These are phyloP conservation scores for Aspergillus funiculosus DNA, from an alignment of 495 filamentous ascomycete genomes.

Conservation along the genomic window DNA sequence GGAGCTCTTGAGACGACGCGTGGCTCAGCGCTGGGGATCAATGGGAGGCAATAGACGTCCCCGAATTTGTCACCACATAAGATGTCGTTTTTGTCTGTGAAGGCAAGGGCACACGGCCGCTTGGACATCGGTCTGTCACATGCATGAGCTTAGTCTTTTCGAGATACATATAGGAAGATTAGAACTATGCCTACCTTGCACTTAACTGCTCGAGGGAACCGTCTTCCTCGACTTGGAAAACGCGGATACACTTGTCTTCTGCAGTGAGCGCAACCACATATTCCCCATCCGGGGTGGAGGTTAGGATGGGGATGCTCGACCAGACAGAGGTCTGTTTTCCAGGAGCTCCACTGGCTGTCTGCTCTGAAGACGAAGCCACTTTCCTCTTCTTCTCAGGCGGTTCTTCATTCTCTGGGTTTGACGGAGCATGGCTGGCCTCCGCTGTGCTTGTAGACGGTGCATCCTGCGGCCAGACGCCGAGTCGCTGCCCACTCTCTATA, in stretches of 20 bases:
- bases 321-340: conserved; percentile 26
- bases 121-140: conserved; percentile 74
- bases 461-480: conserved; percentile 47
- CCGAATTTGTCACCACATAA: conserved; percentile 90
- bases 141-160: conserved; percentile 13
- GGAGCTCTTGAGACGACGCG: conserved; percentile 17
- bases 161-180: not conserved
- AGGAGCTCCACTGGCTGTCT: conserved; percentile 16
- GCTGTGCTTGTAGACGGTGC: conserved; percentile 23
- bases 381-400: conserved; percentile 51
- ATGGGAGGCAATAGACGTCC: conserved; percentile 85
- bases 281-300: conserved; percentile 52
- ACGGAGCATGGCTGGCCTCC: conserved; percentile 11
- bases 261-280: conserved; percentile 73
- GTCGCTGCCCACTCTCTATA: conserved; percentile 34
- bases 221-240: conserved; percentile 59
- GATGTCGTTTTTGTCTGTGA: conserved; percentile 64
- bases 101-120: conserved; percentile 65
- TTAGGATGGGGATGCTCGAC: conserved; percentile 51
- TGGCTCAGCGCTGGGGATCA: conserved; percentile 48
- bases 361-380: conserved; percentile 28
- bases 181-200: conserved; percentile 59
- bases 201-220: conserved; percentile 63
- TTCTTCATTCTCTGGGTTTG: conserved; percentile 28
- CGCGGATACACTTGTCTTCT: conserved; percentile 85